These are phyloP conservation scores for Nakazawaea wyomingensis DNA, from an alignment of 805 yeast genomes.

Conservation along the genomic window DNA sequence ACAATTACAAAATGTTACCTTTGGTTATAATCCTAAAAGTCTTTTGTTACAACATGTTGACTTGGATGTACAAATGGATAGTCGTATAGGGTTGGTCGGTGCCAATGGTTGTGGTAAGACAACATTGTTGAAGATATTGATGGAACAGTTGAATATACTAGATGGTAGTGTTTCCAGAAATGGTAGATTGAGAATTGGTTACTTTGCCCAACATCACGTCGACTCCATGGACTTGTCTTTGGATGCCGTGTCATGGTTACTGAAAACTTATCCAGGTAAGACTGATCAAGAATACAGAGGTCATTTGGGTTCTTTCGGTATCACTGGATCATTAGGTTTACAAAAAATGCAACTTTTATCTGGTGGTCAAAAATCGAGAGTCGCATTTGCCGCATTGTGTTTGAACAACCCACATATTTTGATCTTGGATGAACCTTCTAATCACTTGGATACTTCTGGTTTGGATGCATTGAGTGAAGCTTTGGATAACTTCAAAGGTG, in stretches of 20 bases:
- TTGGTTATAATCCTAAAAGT: slow-evolving; percentile 70
- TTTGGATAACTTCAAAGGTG: slow-evolving; percentile 83
- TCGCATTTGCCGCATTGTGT: slow-evolving; percentile 95
- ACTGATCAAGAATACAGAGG: slow-evolving; percentile 96
- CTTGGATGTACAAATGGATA: slow-evolving; percentile 85
- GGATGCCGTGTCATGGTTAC: slow-evolving; percentile 94
- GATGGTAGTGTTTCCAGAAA: slow-evolving; percentile 77
- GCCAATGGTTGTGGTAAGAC: slow-evolving; percentile 99
- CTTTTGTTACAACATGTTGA: slow-evolving; percentile 73
- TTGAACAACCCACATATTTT: slow-evolving; percentile 85
- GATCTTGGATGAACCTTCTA: slow-evolving; percentile 95
- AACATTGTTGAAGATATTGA: slow-evolving; percentile 78
- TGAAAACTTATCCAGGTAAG: slow-evolving; percentile 83
- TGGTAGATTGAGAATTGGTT: slow-evolving; percentile 86
- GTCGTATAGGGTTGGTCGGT: slow-evolving; percentile 95
- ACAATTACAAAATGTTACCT: slow-evolving; percentile 79
- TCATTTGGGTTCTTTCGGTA: slow-evolving; percentile 95
- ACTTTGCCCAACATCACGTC: slow-evolving; percentile 97
- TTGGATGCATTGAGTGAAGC: slow-evolving; percentile 94
- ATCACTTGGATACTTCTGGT: slow-evolving; percentile 97
- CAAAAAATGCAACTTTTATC: slow-evolving; percentile 86
- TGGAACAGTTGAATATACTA: slow-evolving; percentile 71
- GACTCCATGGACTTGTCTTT: slow-evolving; percentile 88
- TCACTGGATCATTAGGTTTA: slow-evolving; percentile 88
- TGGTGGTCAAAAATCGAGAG: slow-evolving; percentile 98